Evolutionary conservation across 2,329 filamentous ascomycete species (phyloP), one percentile per base, ranked within the genome.

Genomic region (Fusarium sp.): DNA sequence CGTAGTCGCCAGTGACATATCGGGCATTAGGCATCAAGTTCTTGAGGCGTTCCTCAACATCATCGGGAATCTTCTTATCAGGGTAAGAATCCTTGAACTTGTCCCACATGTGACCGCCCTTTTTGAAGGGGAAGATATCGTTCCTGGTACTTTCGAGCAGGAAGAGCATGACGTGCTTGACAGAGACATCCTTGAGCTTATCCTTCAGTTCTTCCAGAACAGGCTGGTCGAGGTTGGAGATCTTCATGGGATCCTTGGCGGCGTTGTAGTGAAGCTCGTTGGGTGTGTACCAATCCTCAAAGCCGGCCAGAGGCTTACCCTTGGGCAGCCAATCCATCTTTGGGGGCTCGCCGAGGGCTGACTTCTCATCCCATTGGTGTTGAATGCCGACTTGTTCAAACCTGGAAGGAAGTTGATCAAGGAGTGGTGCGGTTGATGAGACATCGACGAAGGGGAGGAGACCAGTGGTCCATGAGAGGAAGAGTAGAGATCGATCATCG

Each of bases 41-140:
- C 10, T 79, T 67, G 0, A 83, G 38, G 17, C 64, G 72, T 39
- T 79, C 57, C 4, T 77, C 68, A 0, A 81, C 80, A 6, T 78
- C 76, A 6, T 79, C 66, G 0, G 84, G 83, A 6, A 86, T 51
- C 6, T 75, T 76, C 15, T 77, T 71, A 14, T 83, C 70, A 9
- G 79, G 74, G 15, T 77, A 79, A 8, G 82, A 82, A 4, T 80
- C 66, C 15, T 76, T 58, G 7, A 83, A 77, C 0, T 79, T 80
- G 1, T 82, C 75, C 68, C 80, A 82, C 17, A 85, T 81, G 24
- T 82, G 71, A 8, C 82, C 83, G 2, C 80, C 78, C 63, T 83
- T 83, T 44, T 85, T 84, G 20, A 86, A 70, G 1, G 85, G 85
- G 44, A 86, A 86, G 2, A 86, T 80, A 36, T 86, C 85, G 5